A percentile compares a stretch with the other conserved stretches of the same genome.
Evolutionary conservation across 192 early-diverging fungal species (phyloP).

Genomic region (Coemansia sp.): DNA sequence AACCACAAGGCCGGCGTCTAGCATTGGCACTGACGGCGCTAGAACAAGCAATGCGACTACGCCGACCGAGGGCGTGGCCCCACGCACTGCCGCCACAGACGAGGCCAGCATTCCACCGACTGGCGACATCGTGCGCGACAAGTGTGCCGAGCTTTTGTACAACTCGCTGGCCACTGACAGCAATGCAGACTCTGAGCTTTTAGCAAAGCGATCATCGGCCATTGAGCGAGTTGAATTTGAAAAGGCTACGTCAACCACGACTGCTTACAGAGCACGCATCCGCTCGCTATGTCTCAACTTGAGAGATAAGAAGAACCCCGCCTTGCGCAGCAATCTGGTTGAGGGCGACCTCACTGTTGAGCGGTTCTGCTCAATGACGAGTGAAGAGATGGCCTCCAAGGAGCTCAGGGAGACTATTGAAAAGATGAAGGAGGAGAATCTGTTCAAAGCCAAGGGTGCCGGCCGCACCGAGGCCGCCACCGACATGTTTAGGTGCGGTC

Average conservation of each 20-base stretch:
- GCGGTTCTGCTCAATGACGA: slow-evolving; percentile 75
- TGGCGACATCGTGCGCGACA: slow-evolving; percentile 68
- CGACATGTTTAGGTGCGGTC: slow-evolving; percentile 91
- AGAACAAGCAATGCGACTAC: not conserved
- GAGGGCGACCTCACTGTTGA: slow-evolving; percentile 63
- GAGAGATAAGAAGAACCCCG: slow-evolving; percentile 74
- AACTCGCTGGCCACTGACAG: slow-evolving; percentile 61
- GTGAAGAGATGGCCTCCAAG: slow-evolving; percentile 91
- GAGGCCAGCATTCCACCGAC: slow-evolving; percentile 41
- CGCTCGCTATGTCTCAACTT: slow-evolving; percentile 78
- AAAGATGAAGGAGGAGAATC: slow-evolving; percentile 66
- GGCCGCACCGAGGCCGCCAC: slow-evolving; percentile 76
- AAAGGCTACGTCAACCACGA: slow-evolving; percentile 52
- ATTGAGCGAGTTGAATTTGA: slow-evolving; percentile 67
- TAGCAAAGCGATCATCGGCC: slow-evolving; percentile 54
- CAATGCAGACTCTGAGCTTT: slow-evolving; percentile 51
- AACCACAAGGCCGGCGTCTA: not conserved
- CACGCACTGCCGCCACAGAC: slow-evolving; percentile 46
- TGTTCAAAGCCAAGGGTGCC: slow-evolving; percentile 78
- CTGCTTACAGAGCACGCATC: slow-evolving; percentile 71
- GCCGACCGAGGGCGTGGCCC: not conserved
- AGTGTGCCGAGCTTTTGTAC: slow-evolving; percentile 81
- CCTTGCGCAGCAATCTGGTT: slow-evolving; percentile 66
- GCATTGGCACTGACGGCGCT: slow-evolving; percentile 1
- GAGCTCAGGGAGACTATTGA: slow-evolving; percentile 71